Base-by-base conservation (phyloP, 257 asterid species). In the Solanum habrochaites region DNA sequence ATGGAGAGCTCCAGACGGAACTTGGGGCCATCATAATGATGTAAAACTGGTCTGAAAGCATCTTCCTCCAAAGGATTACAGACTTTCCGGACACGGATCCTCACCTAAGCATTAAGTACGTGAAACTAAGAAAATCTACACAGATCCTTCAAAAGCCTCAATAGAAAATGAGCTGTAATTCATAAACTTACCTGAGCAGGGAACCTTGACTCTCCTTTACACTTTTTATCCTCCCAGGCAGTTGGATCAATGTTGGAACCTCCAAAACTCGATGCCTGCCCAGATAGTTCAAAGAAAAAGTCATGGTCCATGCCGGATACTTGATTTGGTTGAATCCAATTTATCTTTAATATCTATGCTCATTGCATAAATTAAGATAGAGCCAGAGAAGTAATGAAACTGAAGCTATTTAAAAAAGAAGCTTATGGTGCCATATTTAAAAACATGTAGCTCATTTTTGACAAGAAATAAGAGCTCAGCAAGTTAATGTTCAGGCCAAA, bases 181-280 rank as follows among this genome's bases (percentile, higher is more conserved):
- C 58, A 67, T 45, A 14, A 62, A 88, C 62, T 88, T 85, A 97
- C 99, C 98, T 97, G 99, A 42, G 99, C 98, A 86, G 99, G 98
- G 89, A 97, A 97, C 89, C 99, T 95, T 4, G 99, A 95, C 90
- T 95, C 98, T 64, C 99, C 98, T 94, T 93, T 97, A 91, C 98
- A 97, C 87, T 97, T 97, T 88, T 97, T 95, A 91, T 95, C 98
- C 91, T 97, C 98, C 99, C 98, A 97, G 62, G 99, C 98, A 85
- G 98, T 97, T n/a, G 98, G 97, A 92, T 97, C 99, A 66, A 97
- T 95, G 94, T 97, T 95, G 83, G 97, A 92, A 85, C 98, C 98
- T 91, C 99, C 99, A 91, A 97, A 95, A 89, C 94, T 90, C 27
- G 92, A 62, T 10, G 99, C 98, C 99, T 97, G 90, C 39, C 35